Base-by-base conservation (phyloP, 805 yeast genomes). In the Kodamaea neixiangensis region DNA sequence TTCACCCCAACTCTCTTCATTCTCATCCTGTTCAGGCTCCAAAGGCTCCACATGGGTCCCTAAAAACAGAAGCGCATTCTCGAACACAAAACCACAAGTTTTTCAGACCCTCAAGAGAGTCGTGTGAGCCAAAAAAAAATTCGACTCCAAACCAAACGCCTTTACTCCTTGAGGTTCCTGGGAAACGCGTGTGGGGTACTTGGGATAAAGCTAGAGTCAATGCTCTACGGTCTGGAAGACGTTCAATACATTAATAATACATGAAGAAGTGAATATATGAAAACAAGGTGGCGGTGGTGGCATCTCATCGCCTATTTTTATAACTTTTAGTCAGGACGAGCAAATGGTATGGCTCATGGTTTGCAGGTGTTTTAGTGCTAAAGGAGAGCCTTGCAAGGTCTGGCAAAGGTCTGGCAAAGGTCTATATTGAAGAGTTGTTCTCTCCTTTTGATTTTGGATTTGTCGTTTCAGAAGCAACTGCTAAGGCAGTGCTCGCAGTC, bases 181-280 rank as follows among this genome's bases (percentile, higher is more conserved):
- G 13, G 41, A 25, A 25, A 7, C 31, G 31, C 31, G 31, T 25
- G 31, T 25, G 31, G 31, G 31, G 31, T 25, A 25, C 31, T 25
- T 13, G 7, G 10, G 5, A n/a, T 25, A 3, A 3, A 25, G 5
- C 31, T 13, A 3, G 10, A 7, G n/a, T n/a, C n/a, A n/a, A n/a
- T n/a, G 37, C 37, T 33, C 41, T 37, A 37, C 41, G 9, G 20
- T 17, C 15, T 7, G 7, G 20, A 37, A 37, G n/a, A 15, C 13
- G 9, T 37, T 35, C 41, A 37, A 15, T 37, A 37, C 41, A 17
- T 17, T 37, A 37, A 19, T 37, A 37, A 37, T 37, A 37, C 41
- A 37, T 15, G 41, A 37, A 15, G 41, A 37, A 37, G 41, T 37
- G 41, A 37, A 37, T 17, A 15, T 37, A 19, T 37, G 41, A 37